Percentiles rank a stretch among this genome's conserved stretches.
Evolutionary conservation across 495 filamentous ascomycete genomes (phyloP).

Genomic region (Aspergillus cristatus): DNA sequence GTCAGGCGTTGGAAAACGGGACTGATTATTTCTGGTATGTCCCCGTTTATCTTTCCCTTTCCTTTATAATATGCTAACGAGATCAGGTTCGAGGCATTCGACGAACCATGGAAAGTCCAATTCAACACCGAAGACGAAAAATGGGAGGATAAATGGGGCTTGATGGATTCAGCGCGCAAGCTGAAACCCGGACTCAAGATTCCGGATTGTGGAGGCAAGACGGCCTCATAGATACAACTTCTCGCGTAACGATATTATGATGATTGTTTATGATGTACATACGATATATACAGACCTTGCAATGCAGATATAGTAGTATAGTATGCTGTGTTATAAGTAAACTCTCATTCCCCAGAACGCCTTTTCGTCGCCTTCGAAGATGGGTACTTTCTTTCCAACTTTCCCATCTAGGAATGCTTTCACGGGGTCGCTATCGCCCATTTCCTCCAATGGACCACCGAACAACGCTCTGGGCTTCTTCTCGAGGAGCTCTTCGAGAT

Average conservation of each 20-base stretch:
- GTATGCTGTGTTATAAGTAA: too few species aligned
- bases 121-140: constrained; percentile 61
- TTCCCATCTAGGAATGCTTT: constrained; percentile 13
- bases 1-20: constrained; percentile 63
- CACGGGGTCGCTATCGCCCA: constrained; percentile 18
- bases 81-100: constrained; percentile 77
- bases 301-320: too few species aligned
- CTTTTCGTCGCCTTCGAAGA: constrained; percentile 28
- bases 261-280: neutral
- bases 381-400: constrained; percentile 18
- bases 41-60: neutral
- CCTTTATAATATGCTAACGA: neutral
- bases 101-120: constrained; percentile 84
- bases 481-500: constrained; percentile 26
- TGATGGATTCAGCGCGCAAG: constrained; percentile 80
- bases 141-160: constrained; percentile 96
- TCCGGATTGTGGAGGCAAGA: constrained; percentile 77
- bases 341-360: constrained; percentile 37
- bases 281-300: too few species aligned
- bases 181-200: constrained; percentile 80
- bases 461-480: constrained; percentile 23
- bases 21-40: constrained; percentile 88
- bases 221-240: constrained; percentile 27
- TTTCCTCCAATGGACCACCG: constrained; percentile 27
- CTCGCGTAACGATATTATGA: neutral